Conservation (phyloP, 768 basidiomycete species). For the Tricholoma furcatifolium region DNA sequence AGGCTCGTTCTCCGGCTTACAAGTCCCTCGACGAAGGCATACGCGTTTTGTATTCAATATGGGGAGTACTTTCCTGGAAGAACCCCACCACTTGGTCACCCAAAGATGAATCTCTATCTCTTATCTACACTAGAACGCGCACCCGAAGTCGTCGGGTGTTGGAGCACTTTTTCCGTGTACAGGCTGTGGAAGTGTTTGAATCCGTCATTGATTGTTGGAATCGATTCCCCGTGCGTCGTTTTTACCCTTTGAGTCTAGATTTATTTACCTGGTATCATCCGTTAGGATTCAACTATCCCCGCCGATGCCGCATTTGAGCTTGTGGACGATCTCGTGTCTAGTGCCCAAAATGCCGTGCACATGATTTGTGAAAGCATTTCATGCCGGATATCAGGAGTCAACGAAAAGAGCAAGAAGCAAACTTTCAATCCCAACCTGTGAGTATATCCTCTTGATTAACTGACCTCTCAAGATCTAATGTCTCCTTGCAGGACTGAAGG, state of each 20-base stretch:
- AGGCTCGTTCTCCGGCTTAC: constrained; percentile 76
- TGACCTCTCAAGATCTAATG: constrained; percentile 2
- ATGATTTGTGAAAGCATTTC: constrained; percentile 85
- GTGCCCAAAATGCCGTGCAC: constrained; percentile 83
- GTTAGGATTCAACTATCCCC: constrained; percentile 35
- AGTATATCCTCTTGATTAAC: constrained; percentile 22
- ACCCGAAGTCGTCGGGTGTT: constrained; percentile 74
- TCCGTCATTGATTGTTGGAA: constrained; percentile 84
- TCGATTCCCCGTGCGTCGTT: constrained; percentile 46
- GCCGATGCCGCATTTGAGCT: constrained; percentile 72
- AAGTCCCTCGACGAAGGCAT: constrained; percentile 79
- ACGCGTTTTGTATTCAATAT: constrained; percentile 72
- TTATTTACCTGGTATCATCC: constrained; percentile 8
- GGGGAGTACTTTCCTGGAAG: constrained; percentile 60
- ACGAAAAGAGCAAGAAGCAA: constrained; percentile 62
- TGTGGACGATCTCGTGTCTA: constrained; percentile 79
- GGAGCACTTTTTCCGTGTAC: constrained; percentile 82
- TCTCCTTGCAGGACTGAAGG: constrained; percentile 55
- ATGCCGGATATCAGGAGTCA: constrained; percentile 49
- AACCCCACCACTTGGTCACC: constrained; percentile 45
- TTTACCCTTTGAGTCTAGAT: neutral
- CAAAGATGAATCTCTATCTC: constrained; percentile 63
- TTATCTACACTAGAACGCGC: constrained; percentile 67
- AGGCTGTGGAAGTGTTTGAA: constrained; percentile 81
- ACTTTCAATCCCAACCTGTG: constrained; percentile 68